Evolutionary conservation across 2,329 filamentous ascomycete species (phyloP), one percentile per base, ranked within the genome.

Genomic region (Xylariales sp.): DNA sequence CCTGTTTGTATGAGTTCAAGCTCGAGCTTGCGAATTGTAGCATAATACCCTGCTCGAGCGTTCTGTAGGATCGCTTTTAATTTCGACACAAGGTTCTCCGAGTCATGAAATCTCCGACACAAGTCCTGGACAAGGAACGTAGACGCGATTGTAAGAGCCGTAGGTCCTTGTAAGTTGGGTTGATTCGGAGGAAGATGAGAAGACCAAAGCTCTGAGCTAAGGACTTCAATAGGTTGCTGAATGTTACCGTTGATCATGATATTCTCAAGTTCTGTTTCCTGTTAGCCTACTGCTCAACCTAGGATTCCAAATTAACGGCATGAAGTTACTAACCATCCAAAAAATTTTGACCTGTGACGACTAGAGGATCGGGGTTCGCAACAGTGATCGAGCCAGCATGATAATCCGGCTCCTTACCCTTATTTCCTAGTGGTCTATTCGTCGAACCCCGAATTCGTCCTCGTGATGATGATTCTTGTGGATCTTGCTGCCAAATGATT

Each of bases 1-100:
- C 85, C 86, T 12, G 80, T 81, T 62, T 83, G 80, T 58, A 87
- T 79, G 4, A 87, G 72, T 65, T 86, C 84, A 18, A 88, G 75
- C 74, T 88, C 86, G 1, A 86, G 75, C 53, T 81, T 81, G 14
- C 86, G 81, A 18, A 82, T 77, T 16, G 81, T 84, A 14, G 70
- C 74, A 23, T 84, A 77, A 49, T 73, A 75, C 8, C 80, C 80
- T n/a, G 72, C 74, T 36, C 73, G 74, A 57, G 83, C 75, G 14
- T 77, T 79, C 46, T 78, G 75, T 30, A 77, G 69, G 5, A 87
- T 74, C 3, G 73, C 72, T 39, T 75, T 68, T 34, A 87, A 73
- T 39, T 76, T 76, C 3, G 71, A 65, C 5, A 73, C 61, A 32
- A 86, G 76, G 1, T 68, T 71, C 5, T 76, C 72, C 0, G 72